These are phyloP conservation scores for Syzygium grande DNA, from an alignment of 345 rosid species.

Conservation along the genomic window DNA sequence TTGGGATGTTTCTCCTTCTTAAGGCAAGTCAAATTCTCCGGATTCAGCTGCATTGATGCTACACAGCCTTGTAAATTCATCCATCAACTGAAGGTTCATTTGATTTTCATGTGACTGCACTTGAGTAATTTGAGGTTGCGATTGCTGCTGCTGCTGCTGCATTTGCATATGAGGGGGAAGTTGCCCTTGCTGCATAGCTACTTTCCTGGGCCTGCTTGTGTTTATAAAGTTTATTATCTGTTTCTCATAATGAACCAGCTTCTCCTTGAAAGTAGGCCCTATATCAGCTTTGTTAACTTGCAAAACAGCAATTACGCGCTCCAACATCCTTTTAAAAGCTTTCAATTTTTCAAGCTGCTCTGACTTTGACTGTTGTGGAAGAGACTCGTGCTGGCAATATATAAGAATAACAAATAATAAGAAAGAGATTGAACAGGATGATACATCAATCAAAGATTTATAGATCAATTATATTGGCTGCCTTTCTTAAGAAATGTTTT, in stretches of 20 bases:
- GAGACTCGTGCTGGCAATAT: constrained; percentile 46
- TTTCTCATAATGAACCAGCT: constrained; percentile 61
- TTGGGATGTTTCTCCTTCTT: too few relatives aligned
- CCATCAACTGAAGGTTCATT: constrained; percentile 55
- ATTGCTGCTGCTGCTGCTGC: constrained; percentile 24
- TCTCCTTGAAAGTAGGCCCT: constrained; percentile 46
- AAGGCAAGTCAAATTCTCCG: constrained; percentile 5
- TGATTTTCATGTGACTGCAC: constrained; percentile 63
- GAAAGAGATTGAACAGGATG: background rate
- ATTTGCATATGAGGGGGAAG: constrained; percentile 50
- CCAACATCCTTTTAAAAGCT: constrained; percentile 53
- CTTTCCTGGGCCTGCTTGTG: constrained; percentile 51
- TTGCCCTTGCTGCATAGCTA: constrained; percentile 53
- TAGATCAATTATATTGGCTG: background rate
- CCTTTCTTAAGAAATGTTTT: background rate
- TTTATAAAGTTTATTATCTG: constrained; percentile 51
- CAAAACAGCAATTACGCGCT: constrained; percentile 45
- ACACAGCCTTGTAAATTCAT: constrained; percentile 50
- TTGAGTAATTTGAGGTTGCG: constrained; percentile 37
- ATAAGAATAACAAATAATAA: background rate
- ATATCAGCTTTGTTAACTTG: constrained; percentile 47
- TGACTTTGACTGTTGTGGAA: constrained; percentile 58
- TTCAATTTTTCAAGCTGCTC: constrained; percentile 72
- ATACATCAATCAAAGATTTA: background rate
- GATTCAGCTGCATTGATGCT: constrained; percentile 49